Conservation (phyloP, 2,329 filamentous ascomycete genomes). For the Aspergillus sp. region DNA sequence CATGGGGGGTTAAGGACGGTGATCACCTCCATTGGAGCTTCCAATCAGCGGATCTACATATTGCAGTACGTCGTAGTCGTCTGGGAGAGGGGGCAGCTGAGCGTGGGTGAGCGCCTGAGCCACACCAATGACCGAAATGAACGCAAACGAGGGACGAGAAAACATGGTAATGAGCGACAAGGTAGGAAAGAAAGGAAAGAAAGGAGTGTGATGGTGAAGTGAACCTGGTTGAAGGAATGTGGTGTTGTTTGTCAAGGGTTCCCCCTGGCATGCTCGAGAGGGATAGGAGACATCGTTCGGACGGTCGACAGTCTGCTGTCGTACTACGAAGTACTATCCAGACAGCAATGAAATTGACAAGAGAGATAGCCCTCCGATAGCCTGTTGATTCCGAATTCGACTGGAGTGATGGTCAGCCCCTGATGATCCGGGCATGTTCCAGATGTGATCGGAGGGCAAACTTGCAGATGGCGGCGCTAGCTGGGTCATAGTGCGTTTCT, state of each 20-base stretch:
- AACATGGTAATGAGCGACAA: conserved; percentile 4
- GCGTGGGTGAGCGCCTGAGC: conserved; percentile 12
- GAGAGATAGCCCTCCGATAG: no score
- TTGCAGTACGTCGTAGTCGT: conserved; percentile 42
- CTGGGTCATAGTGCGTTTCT: background rate
- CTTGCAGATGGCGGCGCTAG: background rate
- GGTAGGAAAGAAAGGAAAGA: background rate
- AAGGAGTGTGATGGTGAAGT: background rate
- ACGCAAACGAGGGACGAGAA: background rate
- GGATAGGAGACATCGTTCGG: background rate
- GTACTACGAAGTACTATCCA: no score
- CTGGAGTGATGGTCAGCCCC: background rate
- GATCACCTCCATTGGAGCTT: conserved; percentile 47
- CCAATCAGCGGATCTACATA: conserved; percentile 55
- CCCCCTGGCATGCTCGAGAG: conserved; percentile 4
- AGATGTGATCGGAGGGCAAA: background rate
- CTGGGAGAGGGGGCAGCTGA: conserved; percentile 6
- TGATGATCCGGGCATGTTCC: background rate
- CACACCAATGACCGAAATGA: conserved; percentile 10
- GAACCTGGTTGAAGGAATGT: conserved; percentile 1
- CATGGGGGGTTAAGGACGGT: background rate
- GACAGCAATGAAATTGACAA: no score
- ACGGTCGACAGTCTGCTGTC: no score
- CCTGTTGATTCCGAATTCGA: no score
- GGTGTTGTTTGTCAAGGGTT: background rate